Base-by-base conservation (phyloP, 2,329 filamentous ascomycete genomes). In the Penicillium psychrosexuale region DNA sequence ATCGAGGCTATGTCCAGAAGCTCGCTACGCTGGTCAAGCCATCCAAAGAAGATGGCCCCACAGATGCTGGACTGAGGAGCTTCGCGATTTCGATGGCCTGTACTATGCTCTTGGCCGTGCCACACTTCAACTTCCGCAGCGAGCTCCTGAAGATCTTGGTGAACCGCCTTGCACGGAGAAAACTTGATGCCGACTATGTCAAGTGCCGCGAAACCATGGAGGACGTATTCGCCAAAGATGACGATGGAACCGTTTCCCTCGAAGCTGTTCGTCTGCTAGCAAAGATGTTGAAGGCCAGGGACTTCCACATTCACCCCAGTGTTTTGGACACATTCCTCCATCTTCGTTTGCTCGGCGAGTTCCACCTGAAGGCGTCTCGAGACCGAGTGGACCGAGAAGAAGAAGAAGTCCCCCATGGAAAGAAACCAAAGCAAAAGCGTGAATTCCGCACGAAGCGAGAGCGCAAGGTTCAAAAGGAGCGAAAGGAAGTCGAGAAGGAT, bases 51-150 rank as follows among this genome's bases (percentile, higher is more conserved):
- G 55, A 61, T 28, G 60, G 59, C 5, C 59, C 61, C 13, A 62
- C 62, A 3, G 72, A 78, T 47, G 58, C 69, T 33, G 72, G 77
- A 19, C 59, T 97, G 24, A 83, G 86, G 7, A 88, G 81, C 49
- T 82, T 96, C 27, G 93, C 94, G 3, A 87, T 96, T 54, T 87
- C 36, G 85, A 40, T 99, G 94, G 87, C 89, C 2, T 96, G 91
- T 73, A 88, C 83, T 30, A 81, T 99, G 15, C 75, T 97, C 38
- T 84, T 84, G 19, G 81, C 88, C 1, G 91, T 97, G 0, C 90
- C 94, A 3, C 95, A 99, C 77, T 99, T 99, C 84, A 99, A 99
- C 78, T 97, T 96, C 74, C 87, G 94, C 38, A 83, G 81, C 46
- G 93, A 99, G 50, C 78, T 99, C 50, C 77, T 99, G 58, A 91